A percentile compares a stretch with the other conserved stretches of the same genome.
Evolutionary conservation across 768 basidiomycete genomes (phyloP).

Genomic region (Boletus reticulatus): DNA sequence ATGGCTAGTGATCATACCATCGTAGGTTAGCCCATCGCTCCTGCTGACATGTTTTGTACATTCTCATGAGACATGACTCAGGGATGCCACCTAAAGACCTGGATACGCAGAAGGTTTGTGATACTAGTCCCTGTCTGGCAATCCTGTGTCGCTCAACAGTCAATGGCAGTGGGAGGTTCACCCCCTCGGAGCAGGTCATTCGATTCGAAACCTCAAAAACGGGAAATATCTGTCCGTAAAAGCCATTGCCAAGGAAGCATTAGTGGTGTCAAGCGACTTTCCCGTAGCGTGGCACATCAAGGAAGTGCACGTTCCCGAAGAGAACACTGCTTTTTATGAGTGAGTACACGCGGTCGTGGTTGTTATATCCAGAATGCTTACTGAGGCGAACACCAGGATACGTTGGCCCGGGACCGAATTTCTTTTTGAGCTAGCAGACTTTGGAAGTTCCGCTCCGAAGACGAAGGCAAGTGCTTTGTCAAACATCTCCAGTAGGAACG

Average conservation of each 20-base stretch:
- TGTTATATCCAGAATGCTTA: background rate
- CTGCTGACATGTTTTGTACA: background rate
- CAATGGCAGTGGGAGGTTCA: conserved; percentile 27
- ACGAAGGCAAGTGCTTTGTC: conserved; percentile 22
- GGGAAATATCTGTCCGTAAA: conserved; percentile 30
- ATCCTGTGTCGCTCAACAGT: background rate
- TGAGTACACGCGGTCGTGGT: conserved; percentile 1
- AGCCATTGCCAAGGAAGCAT: conserved; percentile 23
- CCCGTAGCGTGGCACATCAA: conserved; percentile 28
- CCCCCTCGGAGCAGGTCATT: conserved; percentile 28
- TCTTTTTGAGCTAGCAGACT: conserved; percentile 25
- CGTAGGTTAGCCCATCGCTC: conserved; percentile 18
- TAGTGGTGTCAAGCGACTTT: conserved; percentile 26
- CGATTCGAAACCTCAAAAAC: conserved; percentile 30
- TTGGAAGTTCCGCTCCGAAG: conserved; percentile 26
- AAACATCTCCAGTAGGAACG: background rate
- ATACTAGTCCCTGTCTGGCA: background rate
- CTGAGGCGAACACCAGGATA: conserved; percentile 16
- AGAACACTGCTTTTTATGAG: conserved; percentile 30
- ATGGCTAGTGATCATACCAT: conserved; percentile 22
- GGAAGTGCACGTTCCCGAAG: conserved; percentile 24
- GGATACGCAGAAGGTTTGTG: conserved; percentile 27
- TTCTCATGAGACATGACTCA: conserved; percentile 6
- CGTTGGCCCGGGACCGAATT: conserved; percentile 29
- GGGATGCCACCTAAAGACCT: conserved; percentile 31